Base-by-base conservation (phyloP, 805 yeast genomes). In the Zygosaccharomyces siamensis region DNA sequence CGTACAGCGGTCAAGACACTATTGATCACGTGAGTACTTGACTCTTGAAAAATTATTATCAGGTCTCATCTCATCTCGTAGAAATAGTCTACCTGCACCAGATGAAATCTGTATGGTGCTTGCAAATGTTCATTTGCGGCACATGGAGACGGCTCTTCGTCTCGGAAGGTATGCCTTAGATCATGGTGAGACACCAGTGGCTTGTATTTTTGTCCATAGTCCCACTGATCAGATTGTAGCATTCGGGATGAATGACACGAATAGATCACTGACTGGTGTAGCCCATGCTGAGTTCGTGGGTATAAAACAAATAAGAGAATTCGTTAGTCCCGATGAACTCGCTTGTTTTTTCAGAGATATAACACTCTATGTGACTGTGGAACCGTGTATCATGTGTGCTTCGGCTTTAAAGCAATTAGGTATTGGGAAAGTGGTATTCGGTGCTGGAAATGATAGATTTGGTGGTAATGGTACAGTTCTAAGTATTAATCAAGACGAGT, bases 311-410 rank as follows among this genome's bases (percentile, higher is more conserved):
- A 76, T 84, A 7, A 64, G 76, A 32, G 54, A 61, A 4, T 60
- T 67, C 41, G 31, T 46, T 46, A 61, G 57, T 14, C 45, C 50
- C 2, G 52, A 52, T 2, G 49, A 56, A 14, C 55, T 72, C 10
- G 54, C 59, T 21, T 53, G 62, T 1, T 63, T 78, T 7, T 79
- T 88, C 58, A 59, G 66, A 33, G 77, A 82, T 23, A 73, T 86
- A 3, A 81, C 80, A 27, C 72, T 93, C 6, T 92, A 89, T 65
- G 99, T 93, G 23, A 89, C 98, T 0, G 97, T 93, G 0, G 99
- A 93, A 67, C 99, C 99, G 0, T 93, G 99, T 63, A 85, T 93
- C 6, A 93, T 93, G 99, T 93, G 99, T 71, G 98, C 97, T 0
- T 81, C 93, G 36, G 89, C 96, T 2, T 68, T 93, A 36, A 76